Evolutionary conservation across 768 basidiomycete genomes (phyloP), one percentile per base, ranked within the genome.

Genomic region (Trametes cinnabarina): DNA sequence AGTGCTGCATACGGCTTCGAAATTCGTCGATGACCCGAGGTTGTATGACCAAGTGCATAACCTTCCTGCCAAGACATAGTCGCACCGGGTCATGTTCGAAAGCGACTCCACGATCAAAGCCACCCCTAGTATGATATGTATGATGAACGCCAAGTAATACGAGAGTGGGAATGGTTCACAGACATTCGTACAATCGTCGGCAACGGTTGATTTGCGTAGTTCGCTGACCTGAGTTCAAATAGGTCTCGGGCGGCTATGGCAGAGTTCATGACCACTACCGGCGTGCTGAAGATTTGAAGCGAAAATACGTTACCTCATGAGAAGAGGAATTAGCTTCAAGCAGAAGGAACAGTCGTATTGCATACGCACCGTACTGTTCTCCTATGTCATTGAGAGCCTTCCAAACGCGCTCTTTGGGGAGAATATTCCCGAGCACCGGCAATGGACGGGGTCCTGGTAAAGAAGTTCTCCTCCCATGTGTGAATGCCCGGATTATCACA

Each of bases 191-290:
- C 30, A 23, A 58, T 58, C 51, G 48, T 58, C 3, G 57, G 57
- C 20, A 58, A 35, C 17, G 46, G 46, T 12, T 51, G 35, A 30
- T 58, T 58, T 2, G 72, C 71, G 44, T 74, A 73, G 34, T 71
- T 66, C 17, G 63, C 55, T 7, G 68, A 65, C 17, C 68, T 63
- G 47, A 62, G 54, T 14, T 73, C 72, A 1, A 72, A 62, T 7
- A 74, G 64, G 22, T 72, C 72, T 15, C 57, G 57, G 1, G 68
- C 72, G 6, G 65, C 66, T 23, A 64, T 58, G 19, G 65, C 58
- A 20, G 64, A 62, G 53, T 71, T 72, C 40, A 74, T 51, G 22
- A 74, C 54, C 7, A 74, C 53, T 20, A 68, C 35, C 8, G 64
- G 55, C 11, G 56, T 61, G 11, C 66, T 63, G 11, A 65, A 48